Base-by-base conservation (phyloP, 192 early-diverging fungal genomes). In the Linnemannia exigua region DNA sequence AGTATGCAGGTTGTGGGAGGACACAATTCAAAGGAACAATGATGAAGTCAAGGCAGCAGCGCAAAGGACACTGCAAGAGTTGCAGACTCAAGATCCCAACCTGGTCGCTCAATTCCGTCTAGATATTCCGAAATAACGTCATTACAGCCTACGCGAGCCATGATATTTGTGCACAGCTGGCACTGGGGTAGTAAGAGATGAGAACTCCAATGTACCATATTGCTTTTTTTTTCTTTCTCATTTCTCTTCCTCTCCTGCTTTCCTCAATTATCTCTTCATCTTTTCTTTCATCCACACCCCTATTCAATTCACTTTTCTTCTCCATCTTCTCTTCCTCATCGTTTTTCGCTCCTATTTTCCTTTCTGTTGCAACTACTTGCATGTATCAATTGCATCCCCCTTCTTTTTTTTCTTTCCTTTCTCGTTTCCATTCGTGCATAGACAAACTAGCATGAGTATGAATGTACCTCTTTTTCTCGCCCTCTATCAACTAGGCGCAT, bases 1-100 rank as follows among this genome's bases (percentile, higher is more conserved):
- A 80, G 84, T 63, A 17, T 92, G 91, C 54, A 84, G 87, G 16
- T 83, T 92, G 3, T 92, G 84, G 81, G 91, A 92, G 31, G 80
- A 92, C 70, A 82, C 89, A 0, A 71, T 77, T 4, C 37, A 88
- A 28, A 79, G 91, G 19, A 90, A 92, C 69, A 83, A 48, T 12
- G 70, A 76, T 3, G 91, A 92, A 9, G 91, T 92, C 37, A 82
- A 82, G 47, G 76, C 79, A 44, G 91, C 91, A 19, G 84, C 80
- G 2, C 58, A 90, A 61, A 75, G 51, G 31, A 73, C 63, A 22
- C 9, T 86, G 8, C 68, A 72, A 16, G 78, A 74, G 19, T 70
- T 86, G 14, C 35, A 76, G 12, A 41, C 68, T 0, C 70, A 86
- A 0, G 67, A 50, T 31, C 78, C 84, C 12, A 71, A 80, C 36